Evolutionary conservation across 495 filamentous ascomycete genomes (phyloP), one percentile per base, ranked within the genome.

Genomic region (Letharia columbiana): DNA sequence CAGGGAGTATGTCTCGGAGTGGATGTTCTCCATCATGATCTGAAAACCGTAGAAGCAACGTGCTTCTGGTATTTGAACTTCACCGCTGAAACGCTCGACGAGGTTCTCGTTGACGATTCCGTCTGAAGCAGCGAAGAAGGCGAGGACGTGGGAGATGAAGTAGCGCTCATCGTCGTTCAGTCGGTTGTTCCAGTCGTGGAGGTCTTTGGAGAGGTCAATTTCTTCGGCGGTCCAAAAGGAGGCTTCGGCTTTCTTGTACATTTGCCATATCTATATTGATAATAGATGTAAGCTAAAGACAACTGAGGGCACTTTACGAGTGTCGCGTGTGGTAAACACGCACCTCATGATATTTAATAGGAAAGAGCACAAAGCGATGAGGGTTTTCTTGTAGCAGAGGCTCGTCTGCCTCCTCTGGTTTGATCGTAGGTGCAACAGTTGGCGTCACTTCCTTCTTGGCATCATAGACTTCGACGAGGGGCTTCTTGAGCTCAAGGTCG

Each of bases 11-110:
- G 94, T 99, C 80, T 99, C 94, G 39, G 94, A 96, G 86, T 99
- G 94, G 73, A 99, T 97, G 82, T 99, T 99, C 86, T 99, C 94
- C 90, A 99, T 98, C 94, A 99, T 99, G 82, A 99, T 99, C 81
- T 99, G 94, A 85, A 99, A 99, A 70, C 94, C 94, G 77, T 98
- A 98, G 86, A 98, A 98, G 87, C 94, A 98, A 76, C 94, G 91
- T 64, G 94, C 94, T 81, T 98, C 94, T 44, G 94, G 93, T 68
- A 96, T 87, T 81, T 98, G 94, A 39, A 98, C 93, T 79, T 98
- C 94, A 60, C 88, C 90, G 69, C 89, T 93, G 86, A 98, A 98
- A 70, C 94, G 91, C 83, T 98, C 92, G 61, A 98, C 86, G 57
- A 98, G 84, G 83, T 98, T 98, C 86, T 98, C 94, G 75, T 98